Evolutionary conservation across 23 red algal genomes (phyloP), one percentile per base, ranked within the genome.

Genomic region (Agarophyton chilense): DNA sequence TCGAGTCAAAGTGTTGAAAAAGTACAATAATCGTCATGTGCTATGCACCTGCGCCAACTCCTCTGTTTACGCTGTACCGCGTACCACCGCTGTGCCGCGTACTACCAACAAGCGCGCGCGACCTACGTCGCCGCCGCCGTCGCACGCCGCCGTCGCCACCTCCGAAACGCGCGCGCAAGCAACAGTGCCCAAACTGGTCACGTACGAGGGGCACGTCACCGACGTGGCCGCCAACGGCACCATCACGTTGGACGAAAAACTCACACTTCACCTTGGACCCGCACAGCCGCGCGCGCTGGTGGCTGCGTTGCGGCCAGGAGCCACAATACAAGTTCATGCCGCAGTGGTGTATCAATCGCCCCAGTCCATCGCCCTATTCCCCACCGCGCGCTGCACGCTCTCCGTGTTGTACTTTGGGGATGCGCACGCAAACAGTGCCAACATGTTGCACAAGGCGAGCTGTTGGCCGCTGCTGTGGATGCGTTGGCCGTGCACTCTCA

Each of bases 401-500:
- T 43, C 7, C 2, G 50, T 80, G 46, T 8, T 55, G 50, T 80
- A 80, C 77, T 80, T 80, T 61, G 77, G 51, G 0, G 77, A 80
- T 1, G 77, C 49, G 35, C 24, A 12, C 2, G 54, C 18, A 51
- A 50, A 1, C 19, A 80, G 34, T 22, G 50, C 25, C 2, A 40
- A 43, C 7, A 53, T 49, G 68, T 28, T 74, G 43, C 40, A 47
- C 40, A 74, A 74, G 43, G 18, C 40, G 1, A 49, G 41, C 21
- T 74, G 40, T n/a, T 74, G 68, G 68, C n/a, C 41, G 41, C 43
- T 74, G 68, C 68, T 74, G 43, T 49, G 68, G 68, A 74, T 74
- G 68, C 40, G 68, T 12, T 74, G 40, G 68, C 19, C 39, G 4
- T 28, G 39, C 68, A 18, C 21, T 2, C 14, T 39, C 68, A 74